These are phyloP conservation scores for Aurinia saxatilis DNA, from an alignment of 345 rosid genomes.

Conservation along the genomic window DNA sequence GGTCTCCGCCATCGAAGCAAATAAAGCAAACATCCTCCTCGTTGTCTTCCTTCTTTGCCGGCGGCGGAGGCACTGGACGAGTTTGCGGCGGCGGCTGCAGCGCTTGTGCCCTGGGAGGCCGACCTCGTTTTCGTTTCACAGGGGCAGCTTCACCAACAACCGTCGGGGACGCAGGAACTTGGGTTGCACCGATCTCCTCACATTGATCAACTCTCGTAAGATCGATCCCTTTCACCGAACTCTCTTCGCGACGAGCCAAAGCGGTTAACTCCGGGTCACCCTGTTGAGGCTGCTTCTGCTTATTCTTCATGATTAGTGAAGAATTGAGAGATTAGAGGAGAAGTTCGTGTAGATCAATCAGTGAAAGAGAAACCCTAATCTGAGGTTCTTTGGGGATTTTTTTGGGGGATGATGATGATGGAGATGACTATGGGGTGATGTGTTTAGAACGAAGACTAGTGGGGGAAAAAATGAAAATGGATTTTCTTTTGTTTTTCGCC, in stretches of 20 bases:
- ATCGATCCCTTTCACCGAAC: conserved; percentile 31
- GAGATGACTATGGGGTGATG: conserved; percentile 8
- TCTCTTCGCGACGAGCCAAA: conserved; percentile 14
- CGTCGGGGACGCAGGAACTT: conserved; percentile 31
- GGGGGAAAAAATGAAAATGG: conserved; percentile 30
- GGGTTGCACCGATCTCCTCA: conserved; percentile 30
- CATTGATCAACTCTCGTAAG: conserved; percentile 54
- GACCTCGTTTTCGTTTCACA: conserved; percentile 65
- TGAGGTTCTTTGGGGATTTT: conserved; percentile 30
- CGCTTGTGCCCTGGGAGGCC: conserved; percentile 50
- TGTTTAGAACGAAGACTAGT: conserved; percentile 26
- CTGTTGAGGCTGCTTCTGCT: conserved; percentile 27
- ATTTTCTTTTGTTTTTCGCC: conserved; percentile 15
- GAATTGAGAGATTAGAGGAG: neutral
- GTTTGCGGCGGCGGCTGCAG: conserved; percentile 4
- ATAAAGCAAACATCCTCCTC: conserved; percentile 99
- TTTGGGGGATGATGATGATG: conserved; percentile 15
- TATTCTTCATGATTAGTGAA: conserved; percentile 32
- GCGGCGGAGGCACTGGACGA: conserved; percentile 18
- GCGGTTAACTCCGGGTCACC: conserved; percentile 12
- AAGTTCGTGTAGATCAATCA: conserved; percentile 5
- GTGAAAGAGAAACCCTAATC: conserved; percentile 49
- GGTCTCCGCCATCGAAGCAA: conserved; percentile 96
- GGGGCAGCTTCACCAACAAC: conserved; percentile 20
- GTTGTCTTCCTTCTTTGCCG: conserved; percentile 36